These are phyloP conservation scores for Dentipellis fragilis DNA, from an alignment of 768 basidiomycete genomes.

Conservation along the genomic window DNA sequence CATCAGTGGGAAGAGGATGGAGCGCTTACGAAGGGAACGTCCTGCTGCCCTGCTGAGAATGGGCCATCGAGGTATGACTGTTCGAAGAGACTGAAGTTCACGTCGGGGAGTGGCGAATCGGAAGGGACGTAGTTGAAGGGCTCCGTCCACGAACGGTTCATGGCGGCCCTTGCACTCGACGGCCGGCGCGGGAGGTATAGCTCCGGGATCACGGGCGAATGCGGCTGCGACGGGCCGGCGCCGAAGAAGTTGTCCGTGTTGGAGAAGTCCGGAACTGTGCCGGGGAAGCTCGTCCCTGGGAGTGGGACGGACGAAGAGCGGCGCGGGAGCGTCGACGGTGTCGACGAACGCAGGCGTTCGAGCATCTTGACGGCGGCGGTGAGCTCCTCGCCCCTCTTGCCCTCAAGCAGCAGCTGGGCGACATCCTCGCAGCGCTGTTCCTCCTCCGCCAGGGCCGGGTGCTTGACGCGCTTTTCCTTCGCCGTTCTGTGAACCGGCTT, in stretches of 20 bases:
- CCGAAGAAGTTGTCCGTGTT: slow-evolving; percentile 1
- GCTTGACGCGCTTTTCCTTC: slow-evolving; percentile 26
- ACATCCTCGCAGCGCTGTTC: slow-evolving; percentile 15
- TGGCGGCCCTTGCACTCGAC: slow-evolving; percentile 8
- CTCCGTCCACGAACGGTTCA: slow-evolving; percentile 9
- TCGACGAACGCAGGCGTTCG: slow-evolving; percentile 10
- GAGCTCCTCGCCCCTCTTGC: slow-evolving; percentile 15
- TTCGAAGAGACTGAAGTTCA: slow-evolving; percentile 9
- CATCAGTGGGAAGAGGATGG: not conserved
- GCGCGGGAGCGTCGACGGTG: slow-evolving; percentile 9
- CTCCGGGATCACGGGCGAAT: slow-evolving; percentile 4
- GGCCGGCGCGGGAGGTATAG: slow-evolving; percentile 13
- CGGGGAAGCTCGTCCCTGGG: slow-evolving; percentile 9
- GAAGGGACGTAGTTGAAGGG: slow-evolving; percentile 7
- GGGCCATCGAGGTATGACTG: slow-evolving; percentile 6
- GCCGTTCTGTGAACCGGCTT: slow-evolving; percentile 35
- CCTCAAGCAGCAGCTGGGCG: slow-evolving; percentile 12
- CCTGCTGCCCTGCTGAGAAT: slow-evolving; percentile 8
- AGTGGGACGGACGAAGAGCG: slow-evolving; percentile 14
- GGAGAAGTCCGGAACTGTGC: slow-evolving; percentile 9
- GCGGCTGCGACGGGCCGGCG: slow-evolving; percentile 4
- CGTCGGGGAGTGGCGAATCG: slow-evolving; percentile 12
- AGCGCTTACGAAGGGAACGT: slow-evolving; percentile 10
- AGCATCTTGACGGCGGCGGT: slow-evolving; percentile 14
- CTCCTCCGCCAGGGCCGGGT: slow-evolving; percentile 8